Percentiles rank a stretch among this genome's conserved stretches.
Evolutionary conservation across 108 stramenopile species (phyloP).

Genomic region (Asterionellopsis glacialis): DNA sequence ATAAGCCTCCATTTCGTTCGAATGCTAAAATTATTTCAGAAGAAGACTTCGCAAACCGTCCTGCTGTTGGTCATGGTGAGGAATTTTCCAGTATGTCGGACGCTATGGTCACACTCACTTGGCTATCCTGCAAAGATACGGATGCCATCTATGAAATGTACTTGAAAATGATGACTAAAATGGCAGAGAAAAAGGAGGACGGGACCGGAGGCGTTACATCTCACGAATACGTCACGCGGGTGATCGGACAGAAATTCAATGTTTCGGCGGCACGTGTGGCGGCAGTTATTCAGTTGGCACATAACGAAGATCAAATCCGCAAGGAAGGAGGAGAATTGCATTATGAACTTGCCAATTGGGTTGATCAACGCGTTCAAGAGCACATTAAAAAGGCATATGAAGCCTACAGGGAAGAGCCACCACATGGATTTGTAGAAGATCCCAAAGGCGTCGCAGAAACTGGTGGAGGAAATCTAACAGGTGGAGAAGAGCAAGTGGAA

Average conservation of each 20-base stretch:
- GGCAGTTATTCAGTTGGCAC: conserved; percentile 70
- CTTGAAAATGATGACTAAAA: conserved; percentile 51
- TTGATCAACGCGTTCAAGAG: conserved; percentile 32
- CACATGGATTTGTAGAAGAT: conserved; percentile 56
- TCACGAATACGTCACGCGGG: conserved; percentile 75
- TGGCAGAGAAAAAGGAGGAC: conserved; percentile 16
- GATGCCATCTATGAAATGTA: conserved; percentile 59
- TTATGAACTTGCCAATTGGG: conserved; percentile 23
- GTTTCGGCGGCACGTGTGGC: conserved; percentile 65
- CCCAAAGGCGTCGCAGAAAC: conserved; percentile 51
- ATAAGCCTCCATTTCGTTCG: conserved; percentile 51
- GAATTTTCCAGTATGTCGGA: conserved; percentile 62
- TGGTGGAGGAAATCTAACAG: conserved; percentile 21
- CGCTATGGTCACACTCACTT: conserved; percentile 61
- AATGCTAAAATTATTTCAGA: conserved; percentile 54
- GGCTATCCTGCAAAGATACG: conserved; percentile 56
- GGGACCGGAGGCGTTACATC: conserved; percentile 38
- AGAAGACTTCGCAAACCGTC: conserved; percentile 78
- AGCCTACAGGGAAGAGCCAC: conserved; percentile 15
- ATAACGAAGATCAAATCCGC: conserved; percentile 71
- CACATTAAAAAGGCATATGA: conserved; percentile 32
- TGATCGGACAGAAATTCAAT: conserved; percentile 70
- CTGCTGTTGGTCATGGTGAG: conserved; percentile 63
- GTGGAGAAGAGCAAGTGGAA: conserved; percentile 23
- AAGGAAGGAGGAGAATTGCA: conserved; percentile 34